A percentile compares a stretch with the other conserved stretches of the same genome.
Evolutionary conservation across 2,329 filamentous ascomycete genomes (phyloP).

Genomic region (Aureobasidium sp.): DNA sequence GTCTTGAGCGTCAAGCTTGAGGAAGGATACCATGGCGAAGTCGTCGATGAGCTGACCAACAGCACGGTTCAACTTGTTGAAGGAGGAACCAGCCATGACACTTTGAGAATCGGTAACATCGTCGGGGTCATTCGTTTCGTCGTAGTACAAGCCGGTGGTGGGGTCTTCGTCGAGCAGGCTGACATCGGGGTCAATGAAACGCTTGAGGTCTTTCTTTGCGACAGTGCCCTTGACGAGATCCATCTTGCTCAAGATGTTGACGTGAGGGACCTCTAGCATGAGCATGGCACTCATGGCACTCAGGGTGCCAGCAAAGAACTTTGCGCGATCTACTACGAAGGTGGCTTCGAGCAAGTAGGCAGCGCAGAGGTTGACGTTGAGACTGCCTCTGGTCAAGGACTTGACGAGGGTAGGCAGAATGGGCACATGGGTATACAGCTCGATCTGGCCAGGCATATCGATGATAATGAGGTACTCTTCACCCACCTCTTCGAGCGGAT

Average conservation of each 20-base stretch:
- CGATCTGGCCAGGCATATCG: constrained; percentile 98
- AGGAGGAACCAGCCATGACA: constrained; percentile 74
- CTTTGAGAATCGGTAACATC: constrained; percentile 55
- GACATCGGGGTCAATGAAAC: constrained; percentile 82
- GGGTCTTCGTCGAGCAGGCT: constrained; percentile 75
- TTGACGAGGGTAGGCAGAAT: constrained; percentile 79
- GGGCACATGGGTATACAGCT: constrained; percentile 95
- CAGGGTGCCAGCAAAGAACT: constrained; percentile 93
- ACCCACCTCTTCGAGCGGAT: constrained; percentile 74
- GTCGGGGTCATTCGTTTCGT: constrained; percentile 32
- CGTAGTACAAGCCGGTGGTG: constrained; percentile 41
- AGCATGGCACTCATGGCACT: constrained; percentile 99
- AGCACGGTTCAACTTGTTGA: constrained; percentile 74
- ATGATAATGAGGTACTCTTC: constrained; percentile 97
- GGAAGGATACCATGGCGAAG: constrained; percentile 95
- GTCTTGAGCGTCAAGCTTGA: constrained; percentile 80
- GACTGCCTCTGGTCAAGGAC: constrained; percentile 70
- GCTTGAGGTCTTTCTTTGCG: constrained; percentile 77
- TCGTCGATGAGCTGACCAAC: constrained; percentile 90
- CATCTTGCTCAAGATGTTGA: constrained; percentile 97
- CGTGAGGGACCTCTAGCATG: constrained; percentile 92
- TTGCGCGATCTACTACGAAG: constrained; percentile 90
- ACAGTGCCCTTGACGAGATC: constrained; percentile 89
- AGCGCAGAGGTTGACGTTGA: constrained; percentile 88
- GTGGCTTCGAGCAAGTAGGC: constrained; percentile 92